Base-by-base conservation (phyloP, 176 grass and related monocot species). In the Chrysopogon serrulatus region DNA sequence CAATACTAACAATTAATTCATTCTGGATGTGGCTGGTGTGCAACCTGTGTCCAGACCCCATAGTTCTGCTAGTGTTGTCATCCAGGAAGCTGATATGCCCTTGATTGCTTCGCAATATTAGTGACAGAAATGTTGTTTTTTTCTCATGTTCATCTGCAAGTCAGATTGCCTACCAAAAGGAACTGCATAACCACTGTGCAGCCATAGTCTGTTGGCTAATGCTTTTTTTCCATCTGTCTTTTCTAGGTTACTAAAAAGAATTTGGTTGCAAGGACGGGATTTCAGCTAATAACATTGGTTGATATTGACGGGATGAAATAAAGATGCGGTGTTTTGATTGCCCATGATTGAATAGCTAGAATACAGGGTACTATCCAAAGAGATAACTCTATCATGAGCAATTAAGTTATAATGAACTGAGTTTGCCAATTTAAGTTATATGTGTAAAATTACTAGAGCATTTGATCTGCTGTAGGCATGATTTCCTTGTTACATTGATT, bases 181-280 rank as follows among this genome's bases (percentile, higher is more conserved):
- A 57, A 28, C 4, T 2, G 2, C 65, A 84, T 15, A n/a, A 16
- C 35, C 67, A 51, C 67, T 68, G 67, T 62, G 28, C 12, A 41
- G 44, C 19, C 34, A 62, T 43, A 35, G 2, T 76, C 16, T 53
- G 15, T 53, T 69, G 39, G 31, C 62, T 80, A 82, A 71, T 82
- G n/a, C 81, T n/a, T n/a, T 87, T 37, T 5, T 68, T 39, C 3
- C n/a, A 10, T 59, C 40, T 90, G 6, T 87, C 33, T 77, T 24
- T 61, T 86, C 2, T 32, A 95, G 92, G 92, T 98, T 42, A 98
- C 95, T 4, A 98, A 97, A 85, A 97, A 98, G 90, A 95, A 79
- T n/a, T n/a, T n/a, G n/a, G n/a, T n/a, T n/a, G n/a, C n/a, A n/a
- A n/a, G n/a, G n/a, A n/a, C n/a, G n/a, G n/a, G n/a, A n/a, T n/a